Base-by-base conservation (phyloP, 495 filamentous ascomycete species). In the Daldinia loculata region DNA sequence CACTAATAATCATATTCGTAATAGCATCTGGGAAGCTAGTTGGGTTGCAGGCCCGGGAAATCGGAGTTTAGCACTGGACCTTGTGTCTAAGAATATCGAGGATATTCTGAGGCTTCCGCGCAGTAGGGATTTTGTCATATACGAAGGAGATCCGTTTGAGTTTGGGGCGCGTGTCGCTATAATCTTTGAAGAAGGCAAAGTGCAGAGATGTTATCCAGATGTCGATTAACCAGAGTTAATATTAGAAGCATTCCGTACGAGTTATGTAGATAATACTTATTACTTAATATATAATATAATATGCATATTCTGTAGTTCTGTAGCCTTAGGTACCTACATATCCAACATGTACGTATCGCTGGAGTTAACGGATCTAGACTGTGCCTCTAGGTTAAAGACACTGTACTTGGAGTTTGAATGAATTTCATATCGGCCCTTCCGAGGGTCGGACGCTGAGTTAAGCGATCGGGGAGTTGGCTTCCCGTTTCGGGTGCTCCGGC, bases 121-220 rank as follows among this genome's bases (percentile, higher is more conserved):
- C 15, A 74, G 73, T 53, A 71, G 51, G 50, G 79, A 82, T 52
- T 74, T 81, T 32, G 80, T 82, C 24, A 45, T 81, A 19, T 82
- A 72, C 43, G 79, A 82, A 72, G 80, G 80, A 15, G 75, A 77
- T 66, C 80, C 80, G 2, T 72, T 82, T n/a, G 65, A 77, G 24
- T 80, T 74, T 43, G 80, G 80, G 1, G 76, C 75, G 11, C 76
- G 74, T 43, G 77, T 80, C 12, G 79, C 78, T 6, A 39, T 82
- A 32, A 72, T 75, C 27, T 74, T 82, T 45, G 70, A 75, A 26
- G 74, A 75, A 29, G 72, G 60, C 6, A 62, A 56, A 22, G 75
- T 70, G 2, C 62, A 51, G 51, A 66, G 57, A 6, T 70, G 68
- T 27, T 62, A 70, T 52, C 68, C 68, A 15, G 51, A 66, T 6